These are phyloP conservation scores for Casaregolazyma lundiana DNA, from an alignment of 1,139 yeast species.

Conservation along the genomic window DNA sequence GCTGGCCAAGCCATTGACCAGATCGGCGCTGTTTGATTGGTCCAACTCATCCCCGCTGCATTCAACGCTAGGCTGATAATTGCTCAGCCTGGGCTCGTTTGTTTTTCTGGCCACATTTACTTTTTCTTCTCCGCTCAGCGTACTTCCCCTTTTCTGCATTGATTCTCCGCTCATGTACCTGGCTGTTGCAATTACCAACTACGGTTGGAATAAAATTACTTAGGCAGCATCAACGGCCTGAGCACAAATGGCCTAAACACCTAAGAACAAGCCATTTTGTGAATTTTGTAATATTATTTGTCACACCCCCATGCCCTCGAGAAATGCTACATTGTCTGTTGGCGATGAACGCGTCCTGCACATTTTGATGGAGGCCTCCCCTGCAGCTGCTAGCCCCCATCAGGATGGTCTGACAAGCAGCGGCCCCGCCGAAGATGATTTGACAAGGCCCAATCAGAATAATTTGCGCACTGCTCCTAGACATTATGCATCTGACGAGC, in stretches of 20 bases:
- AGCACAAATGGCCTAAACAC: too few species aligned
- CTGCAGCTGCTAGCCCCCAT: too few species aligned
- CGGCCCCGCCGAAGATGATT: too few species aligned
- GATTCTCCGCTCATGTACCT: background rate
- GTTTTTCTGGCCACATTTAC: background rate
- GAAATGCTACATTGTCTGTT: background rate
- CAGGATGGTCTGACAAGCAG: too few species aligned
- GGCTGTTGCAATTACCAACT: background rate
- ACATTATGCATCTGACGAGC: background rate
- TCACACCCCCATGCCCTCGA: background rate
- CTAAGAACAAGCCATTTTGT: too few species aligned
- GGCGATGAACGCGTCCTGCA: constrained; percentile 1
- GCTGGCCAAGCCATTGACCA: too few species aligned
- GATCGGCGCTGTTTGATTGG: background rate
- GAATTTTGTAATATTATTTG: background rate
- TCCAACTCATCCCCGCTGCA: background rate
- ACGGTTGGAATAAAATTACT: background rate
- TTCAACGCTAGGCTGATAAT: background rate
- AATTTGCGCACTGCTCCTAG: background rate
- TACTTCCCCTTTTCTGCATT: background rate
- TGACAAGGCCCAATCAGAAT: too few species aligned
- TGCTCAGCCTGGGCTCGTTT: background rate
- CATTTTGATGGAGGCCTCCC: background rate
- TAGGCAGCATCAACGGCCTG: too few species aligned
- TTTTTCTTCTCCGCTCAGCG: too few species aligned